A percentile compares a stretch with the other conserved stretches of the same genome.
These are phyloP conservation scores for Fragosphaeria purpurea DNA, from an alignment of 2,329 filamentous ascomycete genomes.

Conservation along the genomic window DNA sequence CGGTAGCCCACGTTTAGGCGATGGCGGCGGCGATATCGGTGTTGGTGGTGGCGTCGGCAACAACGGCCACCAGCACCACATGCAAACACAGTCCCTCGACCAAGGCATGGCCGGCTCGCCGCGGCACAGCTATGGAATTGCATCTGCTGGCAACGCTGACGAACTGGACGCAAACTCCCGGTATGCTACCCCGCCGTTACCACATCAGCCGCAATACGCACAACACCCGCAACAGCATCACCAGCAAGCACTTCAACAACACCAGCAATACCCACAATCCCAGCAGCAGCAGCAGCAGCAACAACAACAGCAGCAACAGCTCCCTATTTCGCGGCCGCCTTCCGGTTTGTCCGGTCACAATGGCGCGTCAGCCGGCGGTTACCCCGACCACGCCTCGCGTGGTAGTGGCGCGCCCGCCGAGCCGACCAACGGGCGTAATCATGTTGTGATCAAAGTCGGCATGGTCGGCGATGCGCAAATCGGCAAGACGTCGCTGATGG, in stretches of 20 bases:
- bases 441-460: conserved; percentile 96
- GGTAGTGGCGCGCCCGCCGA: conserved; percentile 28
- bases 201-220: conserved; percentile 4
- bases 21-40: conserved; percentile 16
- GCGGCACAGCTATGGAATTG: conserved; percentile 16
- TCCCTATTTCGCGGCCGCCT: conserved; percentile 41
- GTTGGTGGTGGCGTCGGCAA: conserved; percentile 4
- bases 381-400: conserved; percentile 35
- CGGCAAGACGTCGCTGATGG: conserved; percentile 98
- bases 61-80: conserved; percentile 26
- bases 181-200: conserved; percentile 10
- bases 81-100: conserved; percentile 41
- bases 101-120: conserved; percentile 32
- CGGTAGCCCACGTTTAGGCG: conserved; percentile 31
- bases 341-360: conserved; percentile 40
- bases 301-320: conserved; percentile 35
- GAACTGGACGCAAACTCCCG: conserved; percentile 16
- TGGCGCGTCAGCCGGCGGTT: conserved; percentile 26
- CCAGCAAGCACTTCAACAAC: conserved; percentile 4
- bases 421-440: conserved; percentile 44
- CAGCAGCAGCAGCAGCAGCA: conserved; percentile 22
- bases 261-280: conserved; percentile 6
- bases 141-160: conserved; percentile 16
- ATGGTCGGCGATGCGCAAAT: conserved; percentile 99
- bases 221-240: conserved; percentile 1